Percentiles rank a stretch among this genome's conserved stretches.
These are phyloP conservation scores for Mucor mucedo DNA, from an alignment of 371 early-diverging fungal genomes.

Conservation along the genomic window DNA sequence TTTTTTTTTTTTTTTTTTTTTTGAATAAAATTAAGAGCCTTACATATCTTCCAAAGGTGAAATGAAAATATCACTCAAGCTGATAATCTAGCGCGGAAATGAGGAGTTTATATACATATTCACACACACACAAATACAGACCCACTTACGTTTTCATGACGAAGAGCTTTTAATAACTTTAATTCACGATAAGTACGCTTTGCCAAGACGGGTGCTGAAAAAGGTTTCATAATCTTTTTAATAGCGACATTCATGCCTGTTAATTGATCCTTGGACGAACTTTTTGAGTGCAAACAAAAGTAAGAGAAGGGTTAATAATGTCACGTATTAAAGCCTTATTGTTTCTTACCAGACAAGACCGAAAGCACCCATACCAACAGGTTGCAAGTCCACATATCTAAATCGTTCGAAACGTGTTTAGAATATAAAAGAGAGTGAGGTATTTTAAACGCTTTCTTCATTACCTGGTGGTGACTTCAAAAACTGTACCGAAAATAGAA, in stretches of 20 bases:
- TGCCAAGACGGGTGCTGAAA: slow-evolving; percentile 86
- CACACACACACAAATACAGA: neutral
- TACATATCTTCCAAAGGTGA: slow-evolving; percentile 91
- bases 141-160: slow-evolving; percentile 80
- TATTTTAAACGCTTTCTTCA: no score
- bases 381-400: slow-evolving; percentile 90
- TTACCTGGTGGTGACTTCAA: slow-evolving; percentile 90
- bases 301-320: no score
- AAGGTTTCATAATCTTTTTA: slow-evolving; percentile 95
- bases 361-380: slow-evolving; percentile 97
- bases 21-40: slow-evolving; percentile 21
- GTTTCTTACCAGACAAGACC: slow-evolving; percentile 89
- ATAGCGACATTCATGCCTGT: slow-evolving; percentile 86
- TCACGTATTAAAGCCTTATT: no score
- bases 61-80: slow-evolving; percentile 88
- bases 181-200: slow-evolving; percentile 95
- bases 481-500: slow-evolving; percentile 90
- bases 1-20: neutral
- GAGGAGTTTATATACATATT: no score
- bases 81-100: slow-evolving; percentile 66
- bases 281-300: slow-evolving; percentile 27
- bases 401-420: neutral
- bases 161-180: slow-evolving; percentile 86
- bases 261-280: slow-evolving; percentile 88
- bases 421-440: no score